These are phyloP conservation scores for Dryadomyces quercivorus DNA, from an alignment of 2,329 filamentous ascomycete genomes.

Conservation along the genomic window DNA sequence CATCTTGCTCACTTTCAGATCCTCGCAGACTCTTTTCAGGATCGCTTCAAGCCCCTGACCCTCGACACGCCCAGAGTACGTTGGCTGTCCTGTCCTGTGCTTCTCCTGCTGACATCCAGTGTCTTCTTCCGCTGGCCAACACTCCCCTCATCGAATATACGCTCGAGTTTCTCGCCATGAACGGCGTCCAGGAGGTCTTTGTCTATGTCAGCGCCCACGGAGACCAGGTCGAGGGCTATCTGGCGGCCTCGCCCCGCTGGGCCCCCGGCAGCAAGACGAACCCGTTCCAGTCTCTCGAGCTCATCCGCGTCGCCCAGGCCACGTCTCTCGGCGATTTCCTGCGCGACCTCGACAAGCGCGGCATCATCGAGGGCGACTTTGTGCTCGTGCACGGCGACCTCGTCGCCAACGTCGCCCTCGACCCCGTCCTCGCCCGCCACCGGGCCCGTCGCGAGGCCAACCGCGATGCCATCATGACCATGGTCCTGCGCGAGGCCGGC, in stretches of 20 bases:
- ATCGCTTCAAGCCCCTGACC: conserved; percentile 80
- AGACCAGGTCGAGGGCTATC: conserved; percentile 76
- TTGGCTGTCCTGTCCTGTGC: conserved; percentile 26
- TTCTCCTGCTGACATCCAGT: conserved; percentile 35
- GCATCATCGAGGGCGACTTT: conserved; percentile 81
- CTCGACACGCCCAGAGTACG: conserved; percentile 66
- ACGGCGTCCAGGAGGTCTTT: conserved; percentile 87
- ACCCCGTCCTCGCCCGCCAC: conserved; percentile 64
- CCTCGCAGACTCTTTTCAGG: conserved; percentile 89
- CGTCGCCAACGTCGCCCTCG: conserved; percentile 80
- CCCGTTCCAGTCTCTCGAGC: conserved; percentile 68
- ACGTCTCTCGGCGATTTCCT: conserved; percentile 87
- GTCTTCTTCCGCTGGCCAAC: conserved; percentile 85
- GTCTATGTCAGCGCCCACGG: conserved; percentile 84
- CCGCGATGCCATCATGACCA: conserved; percentile 96
- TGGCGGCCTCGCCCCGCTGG: conserved; percentile 61
- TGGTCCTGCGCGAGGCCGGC: conserved; percentile 69
- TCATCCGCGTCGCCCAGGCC: conserved; percentile 74
- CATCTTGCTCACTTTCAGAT: conserved; percentile 37
- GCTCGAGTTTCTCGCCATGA: conserved; percentile 88
- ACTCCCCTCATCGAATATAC: conserved; percentile 95
- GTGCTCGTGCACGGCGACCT: conserved; percentile 86
- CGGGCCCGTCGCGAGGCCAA: conserved; percentile 68
- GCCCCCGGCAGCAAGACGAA: conserved; percentile 43
- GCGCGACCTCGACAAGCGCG: conserved; percentile 79